Base-by-base conservation (phyloP, 75 land plant species). In the Picea glauca region DNA sequence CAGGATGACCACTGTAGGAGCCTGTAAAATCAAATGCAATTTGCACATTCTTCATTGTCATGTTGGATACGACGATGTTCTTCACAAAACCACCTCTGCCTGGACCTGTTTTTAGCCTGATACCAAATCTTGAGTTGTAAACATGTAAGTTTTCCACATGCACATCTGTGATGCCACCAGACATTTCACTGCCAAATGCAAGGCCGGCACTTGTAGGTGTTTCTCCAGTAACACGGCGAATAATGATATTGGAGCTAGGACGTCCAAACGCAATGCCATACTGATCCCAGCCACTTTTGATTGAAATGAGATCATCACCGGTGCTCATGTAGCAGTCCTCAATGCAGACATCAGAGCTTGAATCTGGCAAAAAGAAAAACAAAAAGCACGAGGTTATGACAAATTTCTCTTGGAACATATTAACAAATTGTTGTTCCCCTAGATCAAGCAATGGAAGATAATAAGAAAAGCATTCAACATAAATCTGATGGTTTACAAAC, bases 281-380 rank as follows among this genome's bases (percentile, higher is more conserved):
- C 76, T 95, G 85, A 79, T 95, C 97, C 97, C 94, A 94, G 31
- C 97, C 97, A 79, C 97, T 94, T 75, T 94, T 92, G 43, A 94
- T 84, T 3, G 87, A 76, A 43, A 94, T 85, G 8, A 89, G 81
- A 84, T 95, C 96, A 80, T 91, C 80, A 13, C 95, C 92, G 18
- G 78, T 81, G 78, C 64, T 82, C 60, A 93, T 91, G 78, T 63
- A 79, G 84, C 89, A 84, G 76, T 90, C 85, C 68, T 90, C 87
- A 30, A 93, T 95, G 84, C 98, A 95, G 5, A 91, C 85, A 72
- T 86, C 50, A 17, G 86, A 77, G 60, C 91, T 86, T 13, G 98
- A 95, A 82, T 95, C 96, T 95, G 85, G 46, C n/a, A n/a, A n/a
- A n/a, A n/a, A n/a, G n/a, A n/a, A n/a, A n/a, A n/a, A n/a, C n/a